These are phyloP conservation scores for Metschnikowia lunata DNA, from an alignment of 805 yeast species.

Conservation along the genomic window DNA sequence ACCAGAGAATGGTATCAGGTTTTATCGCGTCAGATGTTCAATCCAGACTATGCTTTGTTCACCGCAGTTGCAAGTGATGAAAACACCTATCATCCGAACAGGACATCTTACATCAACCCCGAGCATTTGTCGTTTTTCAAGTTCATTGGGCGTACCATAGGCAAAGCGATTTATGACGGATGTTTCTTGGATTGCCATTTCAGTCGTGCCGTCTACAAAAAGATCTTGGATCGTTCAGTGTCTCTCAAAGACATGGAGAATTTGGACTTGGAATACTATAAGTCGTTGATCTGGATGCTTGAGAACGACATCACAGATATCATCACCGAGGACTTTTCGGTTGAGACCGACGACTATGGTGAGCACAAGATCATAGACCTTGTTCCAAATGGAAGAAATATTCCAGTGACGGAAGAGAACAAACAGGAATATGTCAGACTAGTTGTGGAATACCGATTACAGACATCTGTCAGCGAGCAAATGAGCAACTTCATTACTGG, in stretches of 20 bases:
- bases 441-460: constrained; percentile 82
- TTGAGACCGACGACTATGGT: constrained; percentile 91
- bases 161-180: constrained; percentile 87
- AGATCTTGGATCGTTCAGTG: constrained; percentile 72
- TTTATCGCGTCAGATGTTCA: constrained; percentile 88
- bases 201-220: constrained; percentile 90
- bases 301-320: constrained; percentile 96
- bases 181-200: constrained; percentile 90
- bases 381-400: constrained; percentile 73
- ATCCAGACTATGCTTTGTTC: constrained; percentile 90
- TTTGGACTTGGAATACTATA: constrained; percentile 85
- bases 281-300: constrained; percentile 91
- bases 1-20: constrained; percentile 98
- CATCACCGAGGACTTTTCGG: constrained; percentile 89
- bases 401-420: constrained; percentile 85
- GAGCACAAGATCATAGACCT: constrained; percentile 81
- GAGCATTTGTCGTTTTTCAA: constrained; percentile 90
- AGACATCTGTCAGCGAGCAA: constrained; percentile 80
- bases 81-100: constrained; percentile 92
- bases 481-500: constrained; percentile 82
- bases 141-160: constrained; percentile 90
- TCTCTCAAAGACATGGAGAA: constrained; percentile 92
- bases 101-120: constrained; percentile 88
- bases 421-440: constrained; percentile 82
- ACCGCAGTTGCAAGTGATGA: constrained; percentile 87